phyloP scores from a whole-genome alignment of 2,329 filamentous ascomycete genomes.

The Trichophyton mentagrophytes region DNA sequence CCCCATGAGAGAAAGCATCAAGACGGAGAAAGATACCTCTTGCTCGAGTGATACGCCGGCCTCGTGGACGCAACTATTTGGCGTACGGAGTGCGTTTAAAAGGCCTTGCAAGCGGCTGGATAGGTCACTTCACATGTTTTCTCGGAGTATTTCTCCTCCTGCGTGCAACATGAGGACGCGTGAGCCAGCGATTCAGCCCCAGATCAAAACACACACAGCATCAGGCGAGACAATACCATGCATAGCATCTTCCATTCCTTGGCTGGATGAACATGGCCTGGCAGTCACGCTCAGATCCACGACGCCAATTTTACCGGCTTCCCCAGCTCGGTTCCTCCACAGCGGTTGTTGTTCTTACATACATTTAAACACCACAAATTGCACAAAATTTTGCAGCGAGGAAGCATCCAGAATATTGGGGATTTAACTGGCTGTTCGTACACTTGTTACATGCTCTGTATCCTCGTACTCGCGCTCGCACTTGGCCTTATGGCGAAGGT shows the following conservation, averaged over 20 bases:
- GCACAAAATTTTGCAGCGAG: background rate
- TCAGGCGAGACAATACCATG: constrained; percentile 1
- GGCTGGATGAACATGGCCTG: background rate
- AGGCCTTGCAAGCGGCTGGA: background rate
- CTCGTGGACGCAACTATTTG: background rate
- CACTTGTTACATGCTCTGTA: background rate
- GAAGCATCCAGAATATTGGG: constrained; percentile 1
- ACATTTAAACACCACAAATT: background rate
- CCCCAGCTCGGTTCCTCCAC: background rate
- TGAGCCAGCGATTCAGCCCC: constrained; percentile 2
- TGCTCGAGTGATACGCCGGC: background rate
- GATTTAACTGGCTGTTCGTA: background rate
- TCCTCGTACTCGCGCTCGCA: background rate
- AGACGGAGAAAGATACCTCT: background rate
- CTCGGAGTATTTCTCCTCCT: constrained; percentile 1
- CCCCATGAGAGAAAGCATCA: background rate
- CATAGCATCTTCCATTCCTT: background rate
- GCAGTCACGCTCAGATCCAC: background rate
- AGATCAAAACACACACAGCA: background rate
- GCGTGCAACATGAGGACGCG: background rate
- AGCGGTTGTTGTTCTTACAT: background rate
- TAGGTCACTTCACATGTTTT: background rate
- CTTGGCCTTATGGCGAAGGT: background rate
- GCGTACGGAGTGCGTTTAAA: background rate
- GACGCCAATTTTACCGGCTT: background rate